Percentiles rank a stretch among this genome's conserved stretches.
Evolutionary conservation across 1,284 basidiomycete species (phyloP).

Genomic region (Ganoderma leucocontextum): DNA sequence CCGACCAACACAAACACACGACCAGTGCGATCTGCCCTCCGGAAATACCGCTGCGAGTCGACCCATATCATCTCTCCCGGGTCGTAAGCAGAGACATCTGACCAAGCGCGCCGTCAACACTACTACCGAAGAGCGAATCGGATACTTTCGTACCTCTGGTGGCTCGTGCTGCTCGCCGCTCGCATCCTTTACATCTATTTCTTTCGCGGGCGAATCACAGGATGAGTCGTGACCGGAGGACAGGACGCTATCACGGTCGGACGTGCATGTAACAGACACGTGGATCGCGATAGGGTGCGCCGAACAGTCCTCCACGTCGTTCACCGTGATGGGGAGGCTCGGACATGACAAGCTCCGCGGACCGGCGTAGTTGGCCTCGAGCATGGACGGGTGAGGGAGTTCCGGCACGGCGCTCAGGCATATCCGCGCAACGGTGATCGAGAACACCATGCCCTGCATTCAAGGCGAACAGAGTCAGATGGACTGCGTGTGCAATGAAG

Average conservation of each 20-base stretch:
- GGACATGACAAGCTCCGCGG: constrained; percentile 3
- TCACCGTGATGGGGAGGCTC: constrained; percentile 1
- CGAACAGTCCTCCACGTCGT: constrained; percentile 2
- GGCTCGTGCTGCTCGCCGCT: no score
- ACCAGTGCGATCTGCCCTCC: neutral
- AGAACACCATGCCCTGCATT: constrained; percentile 21
- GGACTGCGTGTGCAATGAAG: neutral
- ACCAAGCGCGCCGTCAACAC: neutral
- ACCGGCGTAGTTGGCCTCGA: neutral
- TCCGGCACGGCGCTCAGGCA: constrained; percentile 21
- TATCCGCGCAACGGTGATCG: constrained; percentile 28
- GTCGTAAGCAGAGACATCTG: neutral
- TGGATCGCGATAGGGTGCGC: constrained; percentile 28
- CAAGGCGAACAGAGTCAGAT: no score
- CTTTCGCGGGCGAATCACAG: neutral
- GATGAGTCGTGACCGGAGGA: constrained; percentile 14
- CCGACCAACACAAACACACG: neutral
- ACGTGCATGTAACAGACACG: constrained; percentile 28
- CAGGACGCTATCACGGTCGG: constrained; percentile 16
- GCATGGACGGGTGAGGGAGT: constrained; percentile 12
- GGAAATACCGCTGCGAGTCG: neutral
- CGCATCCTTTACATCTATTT: neutral
- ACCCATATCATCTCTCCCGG: neutral
- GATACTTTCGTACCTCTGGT: neutral
- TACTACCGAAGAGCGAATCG: neutral